Evolutionary conservation across 441 rosid species (phyloP).

Genomic region (Gossypium trilobum): DNA sequence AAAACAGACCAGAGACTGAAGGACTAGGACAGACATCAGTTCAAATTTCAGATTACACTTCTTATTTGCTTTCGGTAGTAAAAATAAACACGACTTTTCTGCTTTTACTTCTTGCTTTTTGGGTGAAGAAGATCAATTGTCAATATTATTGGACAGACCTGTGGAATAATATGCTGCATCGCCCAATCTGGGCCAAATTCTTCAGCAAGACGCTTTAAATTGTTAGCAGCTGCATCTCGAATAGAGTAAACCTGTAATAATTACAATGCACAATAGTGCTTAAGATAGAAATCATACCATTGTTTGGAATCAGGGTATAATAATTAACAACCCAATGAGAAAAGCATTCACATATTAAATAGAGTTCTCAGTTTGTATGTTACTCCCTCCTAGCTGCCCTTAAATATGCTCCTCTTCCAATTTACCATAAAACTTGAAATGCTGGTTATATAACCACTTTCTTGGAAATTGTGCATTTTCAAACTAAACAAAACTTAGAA

Average conservation of each 20-base stretch:
- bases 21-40: not conserved
- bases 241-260: conserved; percentile 66
- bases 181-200: conserved; percentile 97
- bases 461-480: not conserved
- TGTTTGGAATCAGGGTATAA: not conserved
- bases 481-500: not conserved
- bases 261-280: conserved; percentile 7
- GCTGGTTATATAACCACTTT: not conserved
- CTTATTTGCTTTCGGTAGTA: not conserved
- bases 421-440: not conserved
- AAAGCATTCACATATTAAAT: not conserved
- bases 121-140: not conserved
- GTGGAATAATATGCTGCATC: conserved; percentile 64
- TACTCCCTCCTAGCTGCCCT: not conserved
- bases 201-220: conserved; percentile 86
- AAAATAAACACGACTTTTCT: not conserved
- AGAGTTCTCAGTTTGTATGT: not conserved
- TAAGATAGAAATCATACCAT: not conserved
- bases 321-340: not conserved
- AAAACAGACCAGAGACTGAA: not conserved
- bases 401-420: not conserved
- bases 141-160: conserved; percentile 23
- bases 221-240: conserved; percentile 92
- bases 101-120: not conserved
- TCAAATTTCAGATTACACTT: not conserved